Conservation (phyloP, 1,139 yeast species). For the Meyerozyma sp. region DNA sequence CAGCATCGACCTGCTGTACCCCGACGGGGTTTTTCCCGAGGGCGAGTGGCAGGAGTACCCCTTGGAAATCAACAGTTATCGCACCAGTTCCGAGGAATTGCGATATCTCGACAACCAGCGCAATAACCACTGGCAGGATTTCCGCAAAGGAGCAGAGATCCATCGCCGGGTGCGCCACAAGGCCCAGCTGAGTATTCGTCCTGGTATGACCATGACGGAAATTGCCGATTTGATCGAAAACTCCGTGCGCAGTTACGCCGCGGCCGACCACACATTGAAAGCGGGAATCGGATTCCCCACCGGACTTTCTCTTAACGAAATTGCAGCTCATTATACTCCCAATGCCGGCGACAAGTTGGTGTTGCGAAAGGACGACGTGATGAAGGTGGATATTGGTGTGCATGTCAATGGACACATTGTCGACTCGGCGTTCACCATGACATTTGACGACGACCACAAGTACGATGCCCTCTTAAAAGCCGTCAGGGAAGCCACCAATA, state of each 20-base stretch:
- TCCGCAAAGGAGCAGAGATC: conserved; percentile 93
- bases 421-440: conserved; percentile 92
- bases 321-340: conserved; percentile 98
- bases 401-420: conserved; percentile 94
- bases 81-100: conserved; percentile 84
- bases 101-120: conserved; percentile 71
- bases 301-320: conserved; percentile 86
- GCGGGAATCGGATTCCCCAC: conserved; percentile 98
- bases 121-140: conserved; percentile 70
- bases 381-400: conserved; percentile 97
- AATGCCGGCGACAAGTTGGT: conserved; percentile 88
- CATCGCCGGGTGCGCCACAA: conserved; percentile 87
- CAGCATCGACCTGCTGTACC: conserved; percentile 62
- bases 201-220: conserved; percentile 90
- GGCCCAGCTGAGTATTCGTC: conserved; percentile 69
- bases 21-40: conserved; percentile 75
- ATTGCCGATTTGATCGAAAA: conserved; percentile 88
- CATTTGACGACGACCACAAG: conserved; percentile 65
- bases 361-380: conserved; percentile 78
- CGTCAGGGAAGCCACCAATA: conserved; percentile 86
- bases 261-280: conserved; percentile 54
- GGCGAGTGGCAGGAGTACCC: conserved; percentile 82
- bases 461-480: conserved; percentile 79
- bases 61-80: conserved; percentile 64
- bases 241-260: conserved; percentile 70